phyloP scores from a whole-genome alignment of 768 basidiomycete species.

The Serendipita sp. region DNA sequence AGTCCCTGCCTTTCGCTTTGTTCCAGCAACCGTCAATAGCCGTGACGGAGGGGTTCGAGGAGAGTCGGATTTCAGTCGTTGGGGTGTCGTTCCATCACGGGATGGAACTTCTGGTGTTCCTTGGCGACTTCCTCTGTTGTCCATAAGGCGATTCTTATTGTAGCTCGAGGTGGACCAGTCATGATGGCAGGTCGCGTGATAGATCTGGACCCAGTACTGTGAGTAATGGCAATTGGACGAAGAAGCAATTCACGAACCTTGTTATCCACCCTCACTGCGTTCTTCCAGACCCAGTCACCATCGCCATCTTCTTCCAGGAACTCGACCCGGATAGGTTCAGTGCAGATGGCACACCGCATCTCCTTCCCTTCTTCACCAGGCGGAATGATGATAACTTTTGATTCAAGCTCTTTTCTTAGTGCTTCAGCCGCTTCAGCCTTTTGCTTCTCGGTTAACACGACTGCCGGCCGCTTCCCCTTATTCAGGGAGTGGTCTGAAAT shows the following conservation, averaged over 20 bases:
- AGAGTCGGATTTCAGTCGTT: background rate
- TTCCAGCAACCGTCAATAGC: constrained; percentile 1
- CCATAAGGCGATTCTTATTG: constrained; percentile 10
- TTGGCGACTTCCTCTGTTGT: constrained; percentile 5
- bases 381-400: constrained; percentile 80
- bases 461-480: constrained; percentile 56
- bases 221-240: constrained; percentile 5
- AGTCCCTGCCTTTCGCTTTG: constrained; percentile 1
- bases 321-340: constrained; percentile 80
- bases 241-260: constrained; percentile 36
- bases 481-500: constrained; percentile 27
- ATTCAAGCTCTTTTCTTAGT: constrained; percentile 56
- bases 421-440: constrained; percentile 45
- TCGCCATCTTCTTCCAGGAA: constrained; percentile 81
- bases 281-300: constrained; percentile 88
- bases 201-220: constrained; percentile 38
- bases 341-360: constrained; percentile 89
- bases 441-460: constrained; percentile 27
- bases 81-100: background rate
- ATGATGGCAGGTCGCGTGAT: constrained; percentile 87
- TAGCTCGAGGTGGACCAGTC: constrained; percentile 26
- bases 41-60: background rate
- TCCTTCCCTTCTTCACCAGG: constrained; percentile 71
- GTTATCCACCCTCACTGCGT: constrained; percentile 73
- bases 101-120: background rate